phyloP scores from a whole-genome alignment of 305 asterid species.

The Solanum hybrid region DNA sequence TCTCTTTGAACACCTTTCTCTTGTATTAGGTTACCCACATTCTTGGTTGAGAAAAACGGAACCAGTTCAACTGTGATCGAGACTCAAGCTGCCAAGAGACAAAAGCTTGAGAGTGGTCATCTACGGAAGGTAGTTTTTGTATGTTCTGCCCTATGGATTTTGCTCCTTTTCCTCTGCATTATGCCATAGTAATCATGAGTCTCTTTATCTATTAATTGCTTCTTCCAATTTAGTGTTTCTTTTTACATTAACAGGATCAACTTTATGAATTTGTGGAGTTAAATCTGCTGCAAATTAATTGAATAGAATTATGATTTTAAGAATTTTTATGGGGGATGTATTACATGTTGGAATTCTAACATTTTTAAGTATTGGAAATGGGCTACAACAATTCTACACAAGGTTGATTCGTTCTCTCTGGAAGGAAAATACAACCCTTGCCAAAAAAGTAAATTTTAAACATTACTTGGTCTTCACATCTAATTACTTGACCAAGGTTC shows the following conservation, averaged over 20 bases:
- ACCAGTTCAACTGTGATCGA: constrained; percentile 45
- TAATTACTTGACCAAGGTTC: neutral
- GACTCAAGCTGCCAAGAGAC: constrained; percentile 92
- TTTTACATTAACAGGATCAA: neutral
- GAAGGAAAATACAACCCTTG: neutral
- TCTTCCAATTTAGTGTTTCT: neutral
- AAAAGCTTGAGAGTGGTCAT: constrained; percentile 93
- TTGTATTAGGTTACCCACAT: constrained; percentile 43
- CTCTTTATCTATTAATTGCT: neutral
- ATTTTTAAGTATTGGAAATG: neutral
- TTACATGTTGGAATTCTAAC: neutral
- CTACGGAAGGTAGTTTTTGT: constrained; percentile 46
- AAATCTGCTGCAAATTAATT: neutral
- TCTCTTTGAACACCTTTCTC: neutral
- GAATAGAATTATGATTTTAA: neutral
- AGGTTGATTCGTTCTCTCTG: neutral
- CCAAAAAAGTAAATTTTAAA: neutral
- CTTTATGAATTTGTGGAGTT: constrained; percentile 1
- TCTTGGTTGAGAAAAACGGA: constrained; percentile 34
- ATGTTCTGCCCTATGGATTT: neutral
- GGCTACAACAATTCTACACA: neutral
- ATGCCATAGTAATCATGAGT: neutral
- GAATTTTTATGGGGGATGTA: neutral
- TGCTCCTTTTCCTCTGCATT: neutral
- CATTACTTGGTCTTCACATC: neutral